A percentile compares a stretch with the other conserved stretches of the same genome.
These are phyloP conservation scores for Kewa caespitosa DNA, from an alignment of 179 eudicot genomes.

Conservation along the genomic window DNA sequence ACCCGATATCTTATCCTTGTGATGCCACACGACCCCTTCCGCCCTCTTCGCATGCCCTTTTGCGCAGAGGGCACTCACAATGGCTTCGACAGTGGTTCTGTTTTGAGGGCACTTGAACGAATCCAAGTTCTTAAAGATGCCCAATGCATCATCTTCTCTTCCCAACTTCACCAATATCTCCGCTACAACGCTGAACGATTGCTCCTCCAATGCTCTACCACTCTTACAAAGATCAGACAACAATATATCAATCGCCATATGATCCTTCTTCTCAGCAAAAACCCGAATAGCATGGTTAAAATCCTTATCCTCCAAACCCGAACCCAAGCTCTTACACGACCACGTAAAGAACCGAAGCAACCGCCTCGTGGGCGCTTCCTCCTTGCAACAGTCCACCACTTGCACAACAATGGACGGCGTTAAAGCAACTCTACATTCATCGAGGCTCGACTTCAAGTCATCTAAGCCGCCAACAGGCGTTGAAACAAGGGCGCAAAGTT, in stretches of 20 bases:
- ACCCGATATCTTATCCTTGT: constrained; percentile 48
- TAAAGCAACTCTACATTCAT: constrained; percentile 25
- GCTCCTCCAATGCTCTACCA: constrained; percentile 43
- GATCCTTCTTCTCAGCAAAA: constrained; percentile 54
- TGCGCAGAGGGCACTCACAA: constrained; percentile 52
- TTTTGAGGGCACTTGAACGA: constrained; percentile 56
- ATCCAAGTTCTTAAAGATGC: constrained; percentile 56
- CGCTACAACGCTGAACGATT: constrained; percentile 46
- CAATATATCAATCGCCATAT: constrained; percentile 50
- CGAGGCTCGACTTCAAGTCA: constrained; percentile 51
- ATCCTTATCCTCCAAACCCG: constrained; percentile 37
- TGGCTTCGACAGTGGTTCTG: constrained; percentile 43
- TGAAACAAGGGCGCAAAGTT: constrained; percentile 47
- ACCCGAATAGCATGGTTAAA: constrained; percentile 51
- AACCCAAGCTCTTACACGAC: constrained; percentile 46
- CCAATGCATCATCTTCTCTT: constrained; percentile 62
- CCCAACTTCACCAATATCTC: constrained; percentile 51
- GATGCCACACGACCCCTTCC: constrained; percentile 56
- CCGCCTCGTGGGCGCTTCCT: constrained; percentile 50
- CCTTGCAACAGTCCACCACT: constrained; percentile 54
- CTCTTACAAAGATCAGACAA: constrained; percentile 46
- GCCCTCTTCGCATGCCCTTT: constrained; percentile 61
- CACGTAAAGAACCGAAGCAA: constrained; percentile 64
- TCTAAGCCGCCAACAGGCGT: constrained; percentile 48
- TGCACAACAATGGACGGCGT: constrained; percentile 45